Evolutionary conservation across 805 yeast genomes (phyloP), one percentile per base, ranked within the genome.

Genomic region (Candida coquimbonensis): DNA sequence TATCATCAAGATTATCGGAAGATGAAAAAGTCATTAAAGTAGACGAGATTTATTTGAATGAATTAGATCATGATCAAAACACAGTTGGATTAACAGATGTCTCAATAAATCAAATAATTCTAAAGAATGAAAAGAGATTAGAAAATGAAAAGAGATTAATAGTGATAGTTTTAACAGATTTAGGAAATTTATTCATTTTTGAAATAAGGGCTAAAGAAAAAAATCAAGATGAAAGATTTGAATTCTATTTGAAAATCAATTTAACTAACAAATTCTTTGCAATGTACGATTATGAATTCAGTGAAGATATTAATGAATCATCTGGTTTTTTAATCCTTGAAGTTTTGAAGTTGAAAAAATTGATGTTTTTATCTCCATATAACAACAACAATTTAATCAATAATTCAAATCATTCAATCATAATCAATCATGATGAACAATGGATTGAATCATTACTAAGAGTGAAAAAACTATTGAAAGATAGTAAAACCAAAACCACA

Each of bases 261-360:
- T 53, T 73, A 29, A 73, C 77, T 0, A 78, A 75, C 53, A 64
- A 68, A 38, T 68, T 77, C 52, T 78, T 84, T 45, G 85, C 86
- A 56, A 80, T 85, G 81, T 85, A 84, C 59, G 91, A 84, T 62
- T 83, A 81, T 62, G 91, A 84, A 59, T 84, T 85, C 62, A 81
- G 80, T 50, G 85, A 79, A 47, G 27, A 36, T 16, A 14, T 9
- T 33, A 17, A 66, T 63, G 41, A 69, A 7, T 69, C 69, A 24
- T 73, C 69, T 45, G 93, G 91, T 0, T 83, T 77, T 54, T 65
- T 83, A 39, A 81, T 83, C 12, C 57, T 84, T 27, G 90, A 84
- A 55, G 66, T 81, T 53, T 70, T 77, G 52, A 74, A 73, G 48
- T 68, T 72, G 45, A 79, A 78, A 38, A 76, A 75, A 48, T 68